A percentile compares a stretch with the other conserved stretches of the same genome.
Conservation (phyloP, 2,329 filamentous ascomycete species). For the Alternaria consortialis region DNA sequence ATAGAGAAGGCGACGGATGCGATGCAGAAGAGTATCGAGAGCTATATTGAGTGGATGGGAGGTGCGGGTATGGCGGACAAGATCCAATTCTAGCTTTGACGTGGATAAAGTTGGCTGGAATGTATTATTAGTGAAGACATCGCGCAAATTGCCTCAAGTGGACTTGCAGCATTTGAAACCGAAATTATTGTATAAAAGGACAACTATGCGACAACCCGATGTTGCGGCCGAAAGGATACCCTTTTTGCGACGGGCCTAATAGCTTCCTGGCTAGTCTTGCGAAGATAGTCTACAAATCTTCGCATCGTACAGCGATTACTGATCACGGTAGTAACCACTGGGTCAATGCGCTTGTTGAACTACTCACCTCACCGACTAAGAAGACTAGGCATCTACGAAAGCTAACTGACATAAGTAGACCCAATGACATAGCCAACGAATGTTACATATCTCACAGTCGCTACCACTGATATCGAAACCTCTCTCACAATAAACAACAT, state of each 20-base stretch:
- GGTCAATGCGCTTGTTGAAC: too few species aligned
- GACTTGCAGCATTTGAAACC: neutral
- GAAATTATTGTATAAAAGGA: neutral
- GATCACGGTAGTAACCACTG: neutral
- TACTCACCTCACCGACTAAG: too few species aligned
- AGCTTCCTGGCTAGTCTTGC: neutral
- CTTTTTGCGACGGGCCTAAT: neutral
- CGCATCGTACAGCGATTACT: neutral
- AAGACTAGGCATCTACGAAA: neutral
- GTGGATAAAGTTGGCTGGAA: neutral
- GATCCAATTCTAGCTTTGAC: constrained; percentile 9
- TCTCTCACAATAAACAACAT: neutral
- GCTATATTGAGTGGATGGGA: constrained; percentile 63
- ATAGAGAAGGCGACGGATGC: constrained; percentile 64
- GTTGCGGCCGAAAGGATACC: neutral
- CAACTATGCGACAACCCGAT: neutral
- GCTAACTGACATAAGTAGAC: too few species aligned
- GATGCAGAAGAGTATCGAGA: constrained; percentile 66
- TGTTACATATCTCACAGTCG: neutral
- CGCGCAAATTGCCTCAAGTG: neutral
- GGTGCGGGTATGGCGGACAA: constrained; percentile 47
- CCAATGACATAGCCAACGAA: neutral
- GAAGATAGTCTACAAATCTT: neutral
- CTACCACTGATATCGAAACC: too few species aligned
- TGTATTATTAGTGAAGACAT: neutral